Evolutionary conservation across 225 moss, liverwort and hornwort genomes (phyloP).

Genomic region (Ulota crispa): DNA sequence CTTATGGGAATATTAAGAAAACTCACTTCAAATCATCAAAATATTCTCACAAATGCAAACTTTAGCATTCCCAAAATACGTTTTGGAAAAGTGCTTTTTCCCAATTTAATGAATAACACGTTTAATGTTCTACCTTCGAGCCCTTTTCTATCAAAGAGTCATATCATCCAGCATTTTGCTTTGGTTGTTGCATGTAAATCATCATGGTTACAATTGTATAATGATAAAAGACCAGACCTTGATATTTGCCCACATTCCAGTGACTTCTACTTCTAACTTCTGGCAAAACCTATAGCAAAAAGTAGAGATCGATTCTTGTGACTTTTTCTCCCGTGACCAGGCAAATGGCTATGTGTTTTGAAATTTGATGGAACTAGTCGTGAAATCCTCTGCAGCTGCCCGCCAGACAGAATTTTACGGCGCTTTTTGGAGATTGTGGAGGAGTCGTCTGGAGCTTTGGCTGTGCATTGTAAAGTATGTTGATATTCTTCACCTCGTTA

Average conservation of each 20-base stretch:
- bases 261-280: neutral
- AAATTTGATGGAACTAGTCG: neutral
- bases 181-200: neutral
- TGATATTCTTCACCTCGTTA: neutral
- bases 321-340: neutral
- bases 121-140: neutral
- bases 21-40: no score
- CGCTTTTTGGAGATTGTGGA: conserved; percentile 94
- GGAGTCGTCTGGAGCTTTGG: conserved; percentile 79
- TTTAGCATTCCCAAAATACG: no score
- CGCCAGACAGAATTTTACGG: conserved; percentile 79
- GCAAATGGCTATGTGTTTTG: neutral
- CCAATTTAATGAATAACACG: no score
- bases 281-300: neutral
- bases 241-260: neutral
- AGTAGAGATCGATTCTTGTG: neutral
- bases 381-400: conserved; percentile 67
- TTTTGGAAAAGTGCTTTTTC: no score
- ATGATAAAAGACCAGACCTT: neutral
- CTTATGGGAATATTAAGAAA: no score
- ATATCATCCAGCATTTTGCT: neutral
- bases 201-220: neutral
- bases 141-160: neutral
- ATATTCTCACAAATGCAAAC: no score
- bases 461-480: conserved; percentile 97